Evolutionary conservation across 352 stramenopile species (phyloP).

Genomic region (Hyaloperonospora brassicae): DNA sequence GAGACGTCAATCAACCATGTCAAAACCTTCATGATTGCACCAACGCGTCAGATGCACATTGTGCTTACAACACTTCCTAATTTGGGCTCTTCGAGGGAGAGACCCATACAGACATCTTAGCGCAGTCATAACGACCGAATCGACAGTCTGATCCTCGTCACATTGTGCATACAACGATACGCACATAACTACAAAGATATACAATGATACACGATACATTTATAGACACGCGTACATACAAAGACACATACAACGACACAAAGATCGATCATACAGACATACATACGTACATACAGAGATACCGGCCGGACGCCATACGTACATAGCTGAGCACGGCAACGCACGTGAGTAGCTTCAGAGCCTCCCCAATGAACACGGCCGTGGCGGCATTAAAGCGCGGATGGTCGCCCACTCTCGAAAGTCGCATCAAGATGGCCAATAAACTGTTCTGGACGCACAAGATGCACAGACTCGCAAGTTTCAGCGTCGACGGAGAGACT

Average conservation of each 20-base stretch:
- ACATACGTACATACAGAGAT: neutral
- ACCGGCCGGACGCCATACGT: conserved; percentile 1
- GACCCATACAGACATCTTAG: too few species aligned
- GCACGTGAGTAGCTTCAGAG: conserved; percentile 57
- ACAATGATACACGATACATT: too few species aligned
- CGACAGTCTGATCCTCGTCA: too few species aligned
- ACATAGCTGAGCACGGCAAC: conserved; percentile 41
- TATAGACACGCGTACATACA: too few species aligned
- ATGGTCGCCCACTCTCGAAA: conserved; percentile 62
- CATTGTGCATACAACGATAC: neutral
- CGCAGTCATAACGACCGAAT: too few species aligned
- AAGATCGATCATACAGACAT: too few species aligned
- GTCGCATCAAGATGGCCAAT: conserved; percentile 71
- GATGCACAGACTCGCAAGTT: conserved; percentile 67
- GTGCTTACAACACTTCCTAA: too few species aligned
- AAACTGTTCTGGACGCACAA: conserved; percentile 80
- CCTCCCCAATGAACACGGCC: conserved; percentile 63
- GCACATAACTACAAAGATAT: too few species aligned
- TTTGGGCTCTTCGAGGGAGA: too few species aligned
- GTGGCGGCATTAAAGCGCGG: conserved; percentile 69
- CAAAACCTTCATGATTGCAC: too few species aligned
- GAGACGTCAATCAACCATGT: neutral
- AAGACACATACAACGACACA: too few species aligned
- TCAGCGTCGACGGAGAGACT: conserved; percentile 43
- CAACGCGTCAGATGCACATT: too few species aligned